Conservation (phyloP, 1,284 basidiomycete species). For the Ustilago cynodontis region DNA sequence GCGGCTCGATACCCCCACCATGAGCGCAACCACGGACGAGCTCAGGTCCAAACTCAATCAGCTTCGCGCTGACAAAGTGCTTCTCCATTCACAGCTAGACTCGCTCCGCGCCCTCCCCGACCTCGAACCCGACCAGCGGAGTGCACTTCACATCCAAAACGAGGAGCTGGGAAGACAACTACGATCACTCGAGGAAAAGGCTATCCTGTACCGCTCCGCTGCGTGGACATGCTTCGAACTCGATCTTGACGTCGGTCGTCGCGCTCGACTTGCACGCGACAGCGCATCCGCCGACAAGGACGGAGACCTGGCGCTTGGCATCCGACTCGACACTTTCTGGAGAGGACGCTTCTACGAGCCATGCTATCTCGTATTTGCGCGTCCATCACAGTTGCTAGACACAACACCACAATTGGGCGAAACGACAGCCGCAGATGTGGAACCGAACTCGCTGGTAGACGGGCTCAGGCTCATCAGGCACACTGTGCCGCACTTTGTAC, state of each 20-base stretch:
- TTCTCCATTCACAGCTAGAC: conserved; percentile 39
- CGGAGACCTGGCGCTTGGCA: conserved; percentile 47
- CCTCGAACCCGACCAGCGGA: neutral
- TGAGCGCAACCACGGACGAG: conserved; percentile 28
- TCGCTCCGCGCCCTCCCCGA: conserved; percentile 34
- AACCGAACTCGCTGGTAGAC: conserved; percentile 17
- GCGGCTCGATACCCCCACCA: conserved; percentile 11
- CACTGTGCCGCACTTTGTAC: conserved; percentile 60
- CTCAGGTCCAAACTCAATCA: conserved; percentile 26
- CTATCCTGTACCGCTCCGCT: conserved; percentile 47
- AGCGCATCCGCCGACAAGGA: conserved; percentile 27
- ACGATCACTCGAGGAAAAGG: conserved; percentile 43
- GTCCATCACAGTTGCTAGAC: conserved; percentile 43
- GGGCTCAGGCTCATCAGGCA: conserved; percentile 49
- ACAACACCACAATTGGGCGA: conserved; percentile 24
- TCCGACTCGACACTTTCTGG: conserved; percentile 56
- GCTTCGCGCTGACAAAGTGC: conserved; percentile 42
- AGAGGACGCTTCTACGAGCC: conserved; percentile 55
- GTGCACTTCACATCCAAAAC: conserved; percentile 21
- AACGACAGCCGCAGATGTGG: conserved; percentile 32
- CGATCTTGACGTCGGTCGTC: conserved; percentile 55
- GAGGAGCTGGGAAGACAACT: conserved; percentile 34
- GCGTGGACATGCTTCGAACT: conserved; percentile 60
- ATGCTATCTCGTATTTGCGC: conserved; percentile 55
- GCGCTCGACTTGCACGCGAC: conserved; percentile 38